Percentiles rank a stretch among this genome's conserved stretches.
phyloP scores from a whole-genome alignment of 257 asterid genomes.

The Asclepias syriaca region DNA sequence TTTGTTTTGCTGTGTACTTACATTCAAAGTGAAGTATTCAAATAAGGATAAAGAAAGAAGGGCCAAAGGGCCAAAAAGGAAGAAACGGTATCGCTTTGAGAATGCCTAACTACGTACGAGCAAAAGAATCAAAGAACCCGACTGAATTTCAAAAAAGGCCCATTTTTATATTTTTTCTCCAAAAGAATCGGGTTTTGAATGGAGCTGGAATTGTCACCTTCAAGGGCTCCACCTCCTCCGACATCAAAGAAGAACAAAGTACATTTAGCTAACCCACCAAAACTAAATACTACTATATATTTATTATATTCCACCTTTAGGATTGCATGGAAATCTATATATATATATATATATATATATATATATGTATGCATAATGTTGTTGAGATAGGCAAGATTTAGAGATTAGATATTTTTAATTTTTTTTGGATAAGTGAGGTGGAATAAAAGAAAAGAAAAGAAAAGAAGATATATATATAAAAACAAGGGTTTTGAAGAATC shows the following conservation, averaged over 20 bases:
- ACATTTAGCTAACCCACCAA: neutral
- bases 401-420: neutral
- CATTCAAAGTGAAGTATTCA: no score
- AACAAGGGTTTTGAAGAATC: conserved; percentile 18
- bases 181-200: neutral
- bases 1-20: no score
- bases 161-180: no score
- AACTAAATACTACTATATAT: neutral
- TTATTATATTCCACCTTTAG: neutral
- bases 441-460: neutral
- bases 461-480: neutral
- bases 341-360: no score
- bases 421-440: no score
- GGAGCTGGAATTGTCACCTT: neutral
- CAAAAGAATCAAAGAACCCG: neutral
- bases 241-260: conserved; percentile 2
- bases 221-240: conserved; percentile 8
- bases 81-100: neutral
- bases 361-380: no score
- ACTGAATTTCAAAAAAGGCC: neutral
- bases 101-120: no score
- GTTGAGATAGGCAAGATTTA: neutral
- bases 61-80: neutral
- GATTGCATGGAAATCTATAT: neutral
- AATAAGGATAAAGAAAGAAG: no score